Percentiles rank a stretch among this genome's conserved stretches.
These are phyloP conservation scores for Sporothrix pallida DNA, from an alignment of 2,329 filamentous ascomycete species.

Conservation along the genomic window DNA sequence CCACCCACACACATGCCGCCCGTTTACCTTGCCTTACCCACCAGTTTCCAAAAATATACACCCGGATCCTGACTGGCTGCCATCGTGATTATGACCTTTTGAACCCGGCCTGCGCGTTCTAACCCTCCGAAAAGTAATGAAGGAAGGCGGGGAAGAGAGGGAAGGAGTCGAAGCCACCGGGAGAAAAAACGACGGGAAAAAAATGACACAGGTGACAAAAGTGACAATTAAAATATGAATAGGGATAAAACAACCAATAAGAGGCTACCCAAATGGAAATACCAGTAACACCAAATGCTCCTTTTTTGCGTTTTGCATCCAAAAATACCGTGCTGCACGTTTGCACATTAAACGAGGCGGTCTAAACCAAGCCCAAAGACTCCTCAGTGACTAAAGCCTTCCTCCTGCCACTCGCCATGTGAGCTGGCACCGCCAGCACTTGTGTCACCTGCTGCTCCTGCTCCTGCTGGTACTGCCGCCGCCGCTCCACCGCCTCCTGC, in stretches of 20 bases:
- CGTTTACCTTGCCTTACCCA: conserved; percentile 24
- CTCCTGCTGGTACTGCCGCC: conserved; percentile 43
- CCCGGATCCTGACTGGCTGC: not conserved
- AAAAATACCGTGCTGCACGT: not conserved
- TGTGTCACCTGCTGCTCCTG: conserved; percentile 45
- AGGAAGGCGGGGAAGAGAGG: not conserved
- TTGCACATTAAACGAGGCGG: not conserved
- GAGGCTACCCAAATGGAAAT: conserved; percentile 22
- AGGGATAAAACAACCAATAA: conserved; percentile 21
- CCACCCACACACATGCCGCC: not conserved
- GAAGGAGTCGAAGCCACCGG: not conserved
- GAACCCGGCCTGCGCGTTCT: not conserved
- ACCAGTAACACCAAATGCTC: conserved; percentile 28
- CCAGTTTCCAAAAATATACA: conserved; percentile 30
- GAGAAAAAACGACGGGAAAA: not conserved
- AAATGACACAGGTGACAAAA: not conserved
- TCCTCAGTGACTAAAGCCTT: conserved; percentile 58
- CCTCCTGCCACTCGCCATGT: conserved; percentile 67
- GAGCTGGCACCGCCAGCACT: conserved; percentile 41
- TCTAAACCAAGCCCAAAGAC: not conserved
- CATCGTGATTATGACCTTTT: not conserved
- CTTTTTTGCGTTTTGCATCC: not conserved
- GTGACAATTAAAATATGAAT: conserved; percentile 6
- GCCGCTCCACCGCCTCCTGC: conserved; percentile 45
- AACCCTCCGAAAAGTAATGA: too few relatives aligned